Percentiles rank a stretch among this genome's conserved stretches.
phyloP scores from a whole-genome alignment of 768 basidiomycete species.

The Boletus rubropictus region DNA sequence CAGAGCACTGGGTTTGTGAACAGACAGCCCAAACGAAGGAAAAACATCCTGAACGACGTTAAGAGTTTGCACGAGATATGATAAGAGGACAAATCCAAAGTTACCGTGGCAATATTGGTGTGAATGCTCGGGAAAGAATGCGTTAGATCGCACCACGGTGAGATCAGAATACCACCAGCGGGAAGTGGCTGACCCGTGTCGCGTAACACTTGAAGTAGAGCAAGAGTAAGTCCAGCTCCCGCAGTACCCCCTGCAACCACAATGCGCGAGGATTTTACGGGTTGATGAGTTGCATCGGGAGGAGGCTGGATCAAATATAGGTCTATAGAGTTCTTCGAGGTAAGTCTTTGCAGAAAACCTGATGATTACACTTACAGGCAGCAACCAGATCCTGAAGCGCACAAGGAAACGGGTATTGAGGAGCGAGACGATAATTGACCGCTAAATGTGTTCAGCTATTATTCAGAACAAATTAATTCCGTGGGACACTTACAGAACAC shows the following conservation, averaged over 20 bases:
- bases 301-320: slow-evolving; percentile 89
- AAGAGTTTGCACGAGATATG: not conserved
- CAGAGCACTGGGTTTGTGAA: slow-evolving; percentile 71
- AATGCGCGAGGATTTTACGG: slow-evolving; percentile 77
- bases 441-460: slow-evolving; percentile 38
- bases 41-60: slow-evolving; percentile 59
- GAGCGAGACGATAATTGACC: slow-evolving; percentile 81
- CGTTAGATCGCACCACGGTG: slow-evolving; percentile 91
- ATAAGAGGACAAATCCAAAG: slow-evolving; percentile 12
- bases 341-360: not conserved
- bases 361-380: slow-evolving; percentile 52
- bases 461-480: not conserved
- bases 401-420: slow-evolving; percentile 96
- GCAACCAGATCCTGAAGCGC: slow-evolving; percentile 86
- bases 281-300: slow-evolving; percentile 62
- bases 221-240: slow-evolving; percentile 81
- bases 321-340: slow-evolving; percentile 39
- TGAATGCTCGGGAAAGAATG: slow-evolving; percentile 92
- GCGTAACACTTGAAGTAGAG: slow-evolving; percentile 81
- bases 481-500: slow-evolving; percentile 55
- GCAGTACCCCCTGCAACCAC: slow-evolving; percentile 90
- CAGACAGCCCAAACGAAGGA: slow-evolving; percentile 65
- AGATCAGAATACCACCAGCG: slow-evolving; percentile 84
- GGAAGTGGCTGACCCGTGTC: slow-evolving; percentile 78
- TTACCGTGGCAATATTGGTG: slow-evolving; percentile 76